phyloP scores from a whole-genome alignment of 2,329 filamentous ascomycete genomes.

The Phialophora expanda region DNA sequence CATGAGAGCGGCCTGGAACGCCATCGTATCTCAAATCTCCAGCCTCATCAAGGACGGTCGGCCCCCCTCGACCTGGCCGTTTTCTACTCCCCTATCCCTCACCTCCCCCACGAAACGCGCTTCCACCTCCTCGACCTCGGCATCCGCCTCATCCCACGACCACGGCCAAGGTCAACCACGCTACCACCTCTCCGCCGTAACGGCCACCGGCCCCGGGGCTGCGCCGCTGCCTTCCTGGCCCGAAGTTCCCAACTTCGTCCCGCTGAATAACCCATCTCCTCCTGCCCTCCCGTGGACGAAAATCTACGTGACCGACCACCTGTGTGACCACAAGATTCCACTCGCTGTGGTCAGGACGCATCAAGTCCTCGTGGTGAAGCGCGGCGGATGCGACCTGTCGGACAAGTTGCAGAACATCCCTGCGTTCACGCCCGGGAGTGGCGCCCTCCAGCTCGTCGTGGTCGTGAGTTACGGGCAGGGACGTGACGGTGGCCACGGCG shows the following conservation, averaged over 20 bases:
- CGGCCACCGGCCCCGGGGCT: slow-evolving; percentile 60
- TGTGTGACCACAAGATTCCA: slow-evolving; percentile 63
- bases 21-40: slow-evolving; percentile 39
- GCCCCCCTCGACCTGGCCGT: slow-evolving; percentile 32
- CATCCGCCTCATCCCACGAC: slow-evolving; percentile 7
- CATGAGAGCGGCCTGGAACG: slow-evolving; percentile 39
- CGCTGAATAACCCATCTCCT: slow-evolving; percentile 38
- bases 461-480: slow-evolving; percentile 68
- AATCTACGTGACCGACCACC: slow-evolving; percentile 74
- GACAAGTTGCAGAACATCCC: slow-evolving; percentile 87
- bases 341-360: slow-evolving; percentile 59
- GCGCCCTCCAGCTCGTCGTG: slow-evolving; percentile 78
- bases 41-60: slow-evolving; percentile 33
- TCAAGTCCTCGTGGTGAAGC: slow-evolving; percentile 79
- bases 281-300: slow-evolving; percentile 68
- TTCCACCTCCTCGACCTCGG: slow-evolving; percentile 10
- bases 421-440: slow-evolving; percentile 66
- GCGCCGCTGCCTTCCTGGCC: slow-evolving; percentile 70
- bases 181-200: slow-evolving; percentile 53
- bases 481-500: too few species aligned
- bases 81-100: slow-evolving; percentile 29
- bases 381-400: slow-evolving; percentile 83
- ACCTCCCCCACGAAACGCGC: slow-evolving; percentile 7
- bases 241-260: slow-evolving; percentile 48
- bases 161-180: slow-evolving; percentile 12